A percentile compares a stretch with the other conserved stretches of the same genome.
These are phyloP conservation scores for Crepidotus variabilis DNA, from an alignment of 768 basidiomycete species.

Conservation along the genomic window DNA sequence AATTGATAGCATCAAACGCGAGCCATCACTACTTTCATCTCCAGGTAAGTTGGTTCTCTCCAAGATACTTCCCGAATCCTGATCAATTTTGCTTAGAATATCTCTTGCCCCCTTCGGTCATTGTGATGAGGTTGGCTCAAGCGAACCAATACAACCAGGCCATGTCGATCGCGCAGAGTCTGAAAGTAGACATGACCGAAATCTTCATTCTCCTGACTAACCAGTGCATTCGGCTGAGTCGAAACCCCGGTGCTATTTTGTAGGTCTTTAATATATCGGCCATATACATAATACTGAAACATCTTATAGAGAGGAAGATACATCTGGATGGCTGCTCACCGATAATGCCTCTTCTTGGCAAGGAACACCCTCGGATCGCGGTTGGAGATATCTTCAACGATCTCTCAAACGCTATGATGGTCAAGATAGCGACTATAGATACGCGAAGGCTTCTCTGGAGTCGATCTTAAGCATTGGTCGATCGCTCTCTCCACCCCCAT, in stretches of 20 bases:
- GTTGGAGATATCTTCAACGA: conserved; percentile 85
- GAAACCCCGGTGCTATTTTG: conserved; percentile 56
- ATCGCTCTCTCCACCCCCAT: conserved; percentile 66
- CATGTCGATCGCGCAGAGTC: conserved; percentile 66
- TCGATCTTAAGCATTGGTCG: conserved; percentile 68
- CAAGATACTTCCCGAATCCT: conserved; percentile 17
- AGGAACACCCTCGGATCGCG: conserved; percentile 74
- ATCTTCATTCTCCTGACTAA: conserved; percentile 73
- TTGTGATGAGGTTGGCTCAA: conserved; percentile 78
- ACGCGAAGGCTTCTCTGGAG: conserved; percentile 75
- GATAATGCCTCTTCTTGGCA: conserved; percentile 82
- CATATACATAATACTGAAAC: conserved; percentile 6
- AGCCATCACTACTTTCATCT: conserved; percentile 56
- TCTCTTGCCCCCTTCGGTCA: conserved; percentile 53
- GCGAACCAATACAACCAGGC: conserved; percentile 77
- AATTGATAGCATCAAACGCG: conserved; percentile 67
- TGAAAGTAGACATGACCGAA: conserved; percentile 85
- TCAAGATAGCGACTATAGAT: conserved; percentile 64
- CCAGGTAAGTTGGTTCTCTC: conserved; percentile 51
- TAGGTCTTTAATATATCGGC: conserved; percentile 27
- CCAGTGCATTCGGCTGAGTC: conserved; percentile 76
- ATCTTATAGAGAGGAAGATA: conserved; percentile 57
- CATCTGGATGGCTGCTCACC: conserved; percentile 78
- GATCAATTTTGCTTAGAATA: conserved; percentile 34
- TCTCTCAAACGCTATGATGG: conserved; percentile 77